A percentile compares a stretch with the other conserved stretches of the same genome.
Conservation (phyloP, 164 flowering plant species). For the Protea cynaroides region DNA sequence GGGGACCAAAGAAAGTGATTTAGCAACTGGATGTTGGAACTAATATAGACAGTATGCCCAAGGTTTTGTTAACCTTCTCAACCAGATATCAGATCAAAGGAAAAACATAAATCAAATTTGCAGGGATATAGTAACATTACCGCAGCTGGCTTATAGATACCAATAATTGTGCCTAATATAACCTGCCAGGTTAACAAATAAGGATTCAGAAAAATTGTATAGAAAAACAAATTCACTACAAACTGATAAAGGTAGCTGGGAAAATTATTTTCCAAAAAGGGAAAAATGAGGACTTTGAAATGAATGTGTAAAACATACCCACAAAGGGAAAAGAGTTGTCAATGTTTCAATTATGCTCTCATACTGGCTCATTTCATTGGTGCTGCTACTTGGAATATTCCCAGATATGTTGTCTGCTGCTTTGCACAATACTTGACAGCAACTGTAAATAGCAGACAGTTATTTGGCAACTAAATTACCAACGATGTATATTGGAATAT, state of each 20-base stretch:
- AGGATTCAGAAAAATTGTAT: background rate
- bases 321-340: constrained; percentile 90
- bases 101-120: constrained; percentile 2
- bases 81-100: background rate
- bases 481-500: background rate
- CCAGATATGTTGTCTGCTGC: constrained; percentile 65
- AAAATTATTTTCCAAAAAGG: background rate
- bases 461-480: background rate
- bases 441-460: constrained; percentile 28
- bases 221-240: background rate
- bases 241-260: background rate
- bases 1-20: constrained; percentile 8
- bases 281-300: background rate
- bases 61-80: background rate
- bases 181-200: constrained; percentile 45
- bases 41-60: too few relatives aligned
- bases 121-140: constrained; percentile 32
- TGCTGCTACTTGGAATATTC: constrained; percentile 46
- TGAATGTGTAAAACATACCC: constrained; percentile 48
- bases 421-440: constrained; percentile 41
- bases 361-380: constrained; percentile 51
- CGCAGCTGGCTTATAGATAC: constrained; percentile 88
- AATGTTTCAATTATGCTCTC: constrained; percentile 80
- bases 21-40: constrained; percentile 5
- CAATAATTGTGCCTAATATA: constrained; percentile 76